These are phyloP conservation scores for Arachis stenosperma DNA, from an alignment of 306 rosid species.

Conservation along the genomic window DNA sequence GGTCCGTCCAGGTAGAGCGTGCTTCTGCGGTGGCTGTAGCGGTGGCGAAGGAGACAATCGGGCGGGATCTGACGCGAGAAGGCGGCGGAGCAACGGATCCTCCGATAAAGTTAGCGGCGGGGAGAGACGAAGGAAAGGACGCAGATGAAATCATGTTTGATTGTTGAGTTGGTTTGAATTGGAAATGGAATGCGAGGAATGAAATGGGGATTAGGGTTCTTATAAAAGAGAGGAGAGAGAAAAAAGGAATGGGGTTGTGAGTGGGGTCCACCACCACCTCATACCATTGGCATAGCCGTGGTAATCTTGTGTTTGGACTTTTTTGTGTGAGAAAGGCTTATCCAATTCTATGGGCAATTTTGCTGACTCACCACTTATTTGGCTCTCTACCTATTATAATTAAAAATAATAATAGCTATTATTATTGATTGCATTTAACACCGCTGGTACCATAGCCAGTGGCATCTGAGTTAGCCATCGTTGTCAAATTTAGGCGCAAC, in stretches of 20 bases:
- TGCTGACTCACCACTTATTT: constrained; percentile 41
- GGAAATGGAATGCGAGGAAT: constrained; percentile 7
- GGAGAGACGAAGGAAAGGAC: constrained; percentile 25
- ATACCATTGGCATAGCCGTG: constrained; percentile 5
- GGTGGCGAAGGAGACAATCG: constrained; percentile 40
- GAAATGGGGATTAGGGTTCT: constrained; percentile 2
- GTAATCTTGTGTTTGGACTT: constrained; percentile 9
- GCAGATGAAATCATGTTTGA: constrained; percentile 35
- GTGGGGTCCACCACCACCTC: constrained; percentile 27
- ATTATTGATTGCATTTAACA: too few relatives aligned
- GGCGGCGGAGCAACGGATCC: constrained; percentile 24
- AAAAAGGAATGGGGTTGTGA: not conserved
- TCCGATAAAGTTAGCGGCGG: constrained; percentile 29
- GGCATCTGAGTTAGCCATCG: too few relatives aligned
- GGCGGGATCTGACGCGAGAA: constrained; percentile 26
- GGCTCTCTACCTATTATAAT: constrained; percentile 24
- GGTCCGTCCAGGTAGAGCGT: constrained; percentile 48
- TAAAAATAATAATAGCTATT: too few relatives aligned
- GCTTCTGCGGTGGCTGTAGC: constrained; percentile 48
- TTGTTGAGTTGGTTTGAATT: constrained; percentile 8
- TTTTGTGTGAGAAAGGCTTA: constrained; percentile 7
- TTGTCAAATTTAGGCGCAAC: too few relatives aligned
- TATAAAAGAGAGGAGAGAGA: constrained; percentile 14
- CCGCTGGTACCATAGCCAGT: not conserved
- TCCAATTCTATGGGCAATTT: constrained; percentile 47